Base-by-base conservation (phyloP, 176 grass and related monocot genomes). In the Poa annua region DNA sequence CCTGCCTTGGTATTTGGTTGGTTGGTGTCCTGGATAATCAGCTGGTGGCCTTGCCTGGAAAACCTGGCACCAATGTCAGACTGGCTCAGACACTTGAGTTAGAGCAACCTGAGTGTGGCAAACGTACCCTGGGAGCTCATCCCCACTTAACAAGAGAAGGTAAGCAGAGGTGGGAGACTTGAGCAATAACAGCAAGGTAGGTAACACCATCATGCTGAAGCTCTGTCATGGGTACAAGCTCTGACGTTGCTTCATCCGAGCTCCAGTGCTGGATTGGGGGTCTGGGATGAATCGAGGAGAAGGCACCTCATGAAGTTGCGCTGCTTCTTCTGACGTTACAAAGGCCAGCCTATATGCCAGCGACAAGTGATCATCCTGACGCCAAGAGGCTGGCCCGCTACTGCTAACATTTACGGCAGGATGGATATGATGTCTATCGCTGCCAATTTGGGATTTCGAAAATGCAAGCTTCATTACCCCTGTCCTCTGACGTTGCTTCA, bases 61-160 rank as follows among this genome's bases (percentile, higher is more conserved):
- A 66, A 66, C 19, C 65, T 68, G 42, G 21, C 61, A 33, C 26
- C 25, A 64, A 29, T 33, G 61, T 29, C 22, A 72, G 22, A 44
- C 42, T 72, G 69, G 42, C 69, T 72, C 69, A 12, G 41, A 21
- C 44, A 47, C 69, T 72, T 48, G 35, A 72, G 42, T 48, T 71
- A 15, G 11, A 71, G 41, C 12, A 11, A n/a, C 39, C 47, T 47
- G 67, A 47, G 68, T 71, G 69, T 3, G 0, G 21, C 21, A 72
- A 42, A 45, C 14, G 21, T 42, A 72, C n/a, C 20, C 69, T 72
- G 69, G 22, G 69, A 49, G 69, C 22, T 49, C 44, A 48, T 72
- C 14, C 42, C 20, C 42, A 72, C 21, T 25, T 72, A 49, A 49
- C 42, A 49, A 72, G 35, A 68, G 35, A 41, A 68, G 35, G 17